These are phyloP conservation scores for Teunomyces stri DNA, from an alignment of 805 yeast genomes.

Conservation along the genomic window DNA sequence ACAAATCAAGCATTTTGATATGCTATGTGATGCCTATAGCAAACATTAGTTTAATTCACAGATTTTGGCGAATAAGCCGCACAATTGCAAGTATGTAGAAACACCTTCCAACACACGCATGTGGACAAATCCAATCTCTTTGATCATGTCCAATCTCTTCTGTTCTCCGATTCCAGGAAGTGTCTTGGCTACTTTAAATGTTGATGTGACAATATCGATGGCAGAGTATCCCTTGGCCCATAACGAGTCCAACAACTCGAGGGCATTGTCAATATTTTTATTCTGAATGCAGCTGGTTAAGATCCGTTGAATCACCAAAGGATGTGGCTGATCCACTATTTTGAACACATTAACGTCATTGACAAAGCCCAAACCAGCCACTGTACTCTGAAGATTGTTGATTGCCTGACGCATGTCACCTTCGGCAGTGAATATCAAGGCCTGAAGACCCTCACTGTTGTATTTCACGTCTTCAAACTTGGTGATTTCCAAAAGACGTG, in stretches of 20 bases:
- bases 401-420: constrained; percentile 99
- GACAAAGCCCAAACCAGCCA: constrained; percentile 90
- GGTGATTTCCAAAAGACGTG: constrained; percentile 69
- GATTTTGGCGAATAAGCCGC: constrained; percentile 72
- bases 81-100: constrained; percentile 77
- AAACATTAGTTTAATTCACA: constrained; percentile 20
- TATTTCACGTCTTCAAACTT: constrained; percentile 69
- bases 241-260: constrained; percentile 60
- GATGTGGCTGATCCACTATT: constrained; percentile 96
- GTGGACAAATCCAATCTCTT: constrained; percentile 86
- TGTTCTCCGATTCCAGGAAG: constrained; percentile 67
- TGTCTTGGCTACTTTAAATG: constrained; percentile 83
- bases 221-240: constrained; percentile 94
- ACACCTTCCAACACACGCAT: constrained; percentile 94
- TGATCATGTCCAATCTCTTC: constrained; percentile 69
- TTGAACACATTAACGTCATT: constrained; percentile 89
- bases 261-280: constrained; percentile 58
- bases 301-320: constrained; percentile 70
- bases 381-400: constrained; percentile 90
- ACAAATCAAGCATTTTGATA: constrained; percentile 38
- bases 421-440: constrained; percentile 90
- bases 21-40: constrained; percentile 40
- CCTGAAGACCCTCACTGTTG: constrained; percentile 88
- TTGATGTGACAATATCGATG: constrained; percentile 86
- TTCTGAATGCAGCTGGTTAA: constrained; percentile 43